Conservation (phyloP, 768 basidiomycete species). For the Gyrodon lividus region DNA sequence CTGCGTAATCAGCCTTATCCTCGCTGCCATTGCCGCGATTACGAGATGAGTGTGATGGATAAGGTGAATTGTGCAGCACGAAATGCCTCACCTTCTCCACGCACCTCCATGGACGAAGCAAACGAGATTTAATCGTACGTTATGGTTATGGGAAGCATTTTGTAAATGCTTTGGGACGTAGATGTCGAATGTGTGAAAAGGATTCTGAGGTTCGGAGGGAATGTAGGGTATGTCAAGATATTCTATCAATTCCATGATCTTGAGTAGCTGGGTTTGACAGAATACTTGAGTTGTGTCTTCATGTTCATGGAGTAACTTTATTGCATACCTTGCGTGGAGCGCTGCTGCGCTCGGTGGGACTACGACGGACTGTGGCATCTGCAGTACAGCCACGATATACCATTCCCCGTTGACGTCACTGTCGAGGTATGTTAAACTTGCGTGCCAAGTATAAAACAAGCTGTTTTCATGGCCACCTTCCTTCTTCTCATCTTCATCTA, state of each 20-base stretch:
- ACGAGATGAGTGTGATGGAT: slow-evolving; percentile 5
- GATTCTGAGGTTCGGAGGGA: slow-evolving; percentile 21
- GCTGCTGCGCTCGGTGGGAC: too few relatives aligned
- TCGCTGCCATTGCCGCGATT: slow-evolving; percentile 45
- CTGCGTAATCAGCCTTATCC: slow-evolving; percentile 62
- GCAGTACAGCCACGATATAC: slow-evolving; percentile 11
- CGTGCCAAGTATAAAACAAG: slow-evolving; percentile 13
- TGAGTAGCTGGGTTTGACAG: too few relatives aligned
- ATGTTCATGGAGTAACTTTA: too few relatives aligned
- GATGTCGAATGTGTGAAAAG: slow-evolving; percentile 53
- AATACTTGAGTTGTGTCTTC: not conserved
- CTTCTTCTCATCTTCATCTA: too few relatives aligned
- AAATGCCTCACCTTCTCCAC: slow-evolving; percentile 64
- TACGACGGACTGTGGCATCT: not conserved
- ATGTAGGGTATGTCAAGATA: slow-evolving; percentile 38
- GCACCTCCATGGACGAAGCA: slow-evolving; percentile 84
- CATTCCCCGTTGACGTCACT: slow-evolving; percentile 28
- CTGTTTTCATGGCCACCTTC: not conserved
- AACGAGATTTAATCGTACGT: slow-evolving; percentile 42
- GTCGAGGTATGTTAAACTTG: not conserved
- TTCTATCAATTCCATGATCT: slow-evolving; percentile 13
- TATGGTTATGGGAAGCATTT: not conserved
- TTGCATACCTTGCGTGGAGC: not conserved
- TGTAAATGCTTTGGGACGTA: slow-evolving; percentile 36
- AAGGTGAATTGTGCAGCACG: not conserved